Percentiles rank a stretch among this genome's conserved stretches.
These are phyloP conservation scores for Sanghuangporus weigelae DNA, from an alignment of 1,284 basidiomycete species.

Conservation along the genomic window DNA sequence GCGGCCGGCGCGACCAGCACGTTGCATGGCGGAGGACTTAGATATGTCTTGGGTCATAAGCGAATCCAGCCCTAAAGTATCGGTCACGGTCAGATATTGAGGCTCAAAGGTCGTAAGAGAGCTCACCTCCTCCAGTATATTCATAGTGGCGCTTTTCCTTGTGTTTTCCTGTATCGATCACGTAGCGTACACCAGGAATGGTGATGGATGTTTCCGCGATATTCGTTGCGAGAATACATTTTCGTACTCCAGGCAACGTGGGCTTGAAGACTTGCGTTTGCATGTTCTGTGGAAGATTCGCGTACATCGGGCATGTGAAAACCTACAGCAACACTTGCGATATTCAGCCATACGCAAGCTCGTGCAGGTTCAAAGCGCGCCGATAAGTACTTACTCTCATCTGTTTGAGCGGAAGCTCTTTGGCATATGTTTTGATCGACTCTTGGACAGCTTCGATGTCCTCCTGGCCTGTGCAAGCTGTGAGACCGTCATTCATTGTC, in stretches of 20 bases:
- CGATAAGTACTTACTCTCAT: slow-evolving; percentile 40
- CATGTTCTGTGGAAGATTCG: slow-evolving; percentile 73
- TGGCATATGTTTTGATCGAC: slow-evolving; percentile 62
- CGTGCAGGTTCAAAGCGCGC: not conserved
- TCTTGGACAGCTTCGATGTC: slow-evolving; percentile 89
- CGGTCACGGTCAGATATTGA: not conserved
- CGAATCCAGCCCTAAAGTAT: slow-evolving; percentile 75
- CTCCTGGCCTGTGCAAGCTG: slow-evolving; percentile 66
- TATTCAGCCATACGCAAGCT: slow-evolving; percentile 6
- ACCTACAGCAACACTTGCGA: slow-evolving; percentile 40
- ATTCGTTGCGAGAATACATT: slow-evolving; percentile 92
- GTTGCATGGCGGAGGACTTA: slow-evolving; percentile 83
- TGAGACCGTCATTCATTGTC: not conserved
- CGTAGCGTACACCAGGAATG: slow-evolving; percentile 92
- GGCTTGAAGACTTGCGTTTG: slow-evolving; percentile 77
- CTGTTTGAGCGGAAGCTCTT: slow-evolving; percentile 53
- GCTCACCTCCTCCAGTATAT: slow-evolving; percentile 59
- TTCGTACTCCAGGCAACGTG: slow-evolving; percentile 68
- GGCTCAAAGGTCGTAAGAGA: slow-evolving; percentile 5
- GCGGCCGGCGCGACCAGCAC: slow-evolving; percentile 88
- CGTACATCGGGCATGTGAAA: slow-evolving; percentile 76
- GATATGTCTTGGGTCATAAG: slow-evolving; percentile 80
- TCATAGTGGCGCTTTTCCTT: slow-evolving; percentile 91
- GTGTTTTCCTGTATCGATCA: slow-evolving; percentile 92
- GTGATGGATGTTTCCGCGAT: slow-evolving; percentile 99